Base-by-base conservation (phyloP, 441 rosid species). In the Geranium incanum region DNA sequence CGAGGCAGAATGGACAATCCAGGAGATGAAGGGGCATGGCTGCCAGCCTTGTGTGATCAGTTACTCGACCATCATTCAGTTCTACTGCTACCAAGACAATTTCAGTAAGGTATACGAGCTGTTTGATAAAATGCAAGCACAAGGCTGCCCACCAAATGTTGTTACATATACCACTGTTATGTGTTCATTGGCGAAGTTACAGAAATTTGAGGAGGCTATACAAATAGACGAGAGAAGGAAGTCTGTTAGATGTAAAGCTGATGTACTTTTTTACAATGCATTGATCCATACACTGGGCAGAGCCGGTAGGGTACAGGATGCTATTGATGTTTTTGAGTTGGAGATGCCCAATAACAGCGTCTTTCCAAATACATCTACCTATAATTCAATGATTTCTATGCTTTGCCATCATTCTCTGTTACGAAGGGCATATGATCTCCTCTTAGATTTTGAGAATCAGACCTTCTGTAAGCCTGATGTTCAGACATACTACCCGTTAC, bases 1-100 rank as follows among this genome's bases (percentile, higher is more conserved):
- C 45, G 97, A 91, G 76, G 98, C 96, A 62, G 83, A 78, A 0
- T 93, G 98, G 97, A 87, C 97, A 4, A 78, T 94, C 33, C 93
- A 89, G 55, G 96, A 94, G 76, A 93, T 93, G 97, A 93, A 80
- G 77, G 96, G 97, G 0, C 72, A 85, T 38, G 98, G 92, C 0
- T 78, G 64, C 57, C 80, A 41, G 7, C 96, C 93, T 50, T 88
- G 88, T 79, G 92, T 87, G 13, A 86, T 91, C 69, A 89, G 93
- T 68, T 93, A 89, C 79, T 89, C 97, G 0, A 89, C 88, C 41
- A 83, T 93, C 37, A 74, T 91, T 36, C 83, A 80, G 50, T 85
- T 82, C 75, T 84, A 87, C 70, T 91, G 96, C 67, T 77, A 74
- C 70, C 81, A 72, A 16, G 28, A 43, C 70, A 81, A 81, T 38